Conservation (phyloP, 2,329 filamentous ascomycete genomes). For the Penicillium sp. region DNA sequence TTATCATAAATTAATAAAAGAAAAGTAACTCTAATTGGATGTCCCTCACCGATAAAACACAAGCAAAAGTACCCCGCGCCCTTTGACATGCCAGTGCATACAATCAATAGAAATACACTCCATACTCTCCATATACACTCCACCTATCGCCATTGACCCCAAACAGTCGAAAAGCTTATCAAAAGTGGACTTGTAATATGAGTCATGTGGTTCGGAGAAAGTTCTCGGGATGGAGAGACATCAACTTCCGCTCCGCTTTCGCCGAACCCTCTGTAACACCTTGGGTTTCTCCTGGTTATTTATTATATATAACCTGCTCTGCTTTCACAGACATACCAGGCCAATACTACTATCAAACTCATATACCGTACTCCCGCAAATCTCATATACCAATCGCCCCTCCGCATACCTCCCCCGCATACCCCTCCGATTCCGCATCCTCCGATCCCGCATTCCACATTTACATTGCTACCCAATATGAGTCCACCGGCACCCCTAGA, state of each 20-base stretch:
- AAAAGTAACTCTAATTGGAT: too few relatives aligned
- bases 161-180: neutral
- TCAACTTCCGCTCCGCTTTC: conserved; percentile 8
- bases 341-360: neutral
- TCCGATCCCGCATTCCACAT: conserved; percentile 1
- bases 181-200: neutral
- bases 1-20: too few relatives aligned
- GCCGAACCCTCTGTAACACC: conserved; percentile 1
- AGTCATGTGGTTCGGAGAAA: conserved; percentile 10
- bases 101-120: neutral
- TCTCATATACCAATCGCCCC: neutral
- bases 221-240: neutral
- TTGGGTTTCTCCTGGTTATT: neutral
- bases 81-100: neutral
- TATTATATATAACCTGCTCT: neutral
- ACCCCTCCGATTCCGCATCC: neutral
- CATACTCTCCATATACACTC: neutral
- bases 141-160: neutral
- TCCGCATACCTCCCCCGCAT: neutral
- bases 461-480: conserved; percentile 13
- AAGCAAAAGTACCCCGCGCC: neutral
- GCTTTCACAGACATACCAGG: neutral
- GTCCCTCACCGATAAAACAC: too few relatives aligned
- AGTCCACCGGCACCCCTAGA: conserved; percentile 31
- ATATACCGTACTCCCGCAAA: neutral